These are phyloP conservation scores for Penicillium crystallinum DNA, from an alignment of 495 filamentous ascomycete genomes.

Conservation along the genomic window DNA sequence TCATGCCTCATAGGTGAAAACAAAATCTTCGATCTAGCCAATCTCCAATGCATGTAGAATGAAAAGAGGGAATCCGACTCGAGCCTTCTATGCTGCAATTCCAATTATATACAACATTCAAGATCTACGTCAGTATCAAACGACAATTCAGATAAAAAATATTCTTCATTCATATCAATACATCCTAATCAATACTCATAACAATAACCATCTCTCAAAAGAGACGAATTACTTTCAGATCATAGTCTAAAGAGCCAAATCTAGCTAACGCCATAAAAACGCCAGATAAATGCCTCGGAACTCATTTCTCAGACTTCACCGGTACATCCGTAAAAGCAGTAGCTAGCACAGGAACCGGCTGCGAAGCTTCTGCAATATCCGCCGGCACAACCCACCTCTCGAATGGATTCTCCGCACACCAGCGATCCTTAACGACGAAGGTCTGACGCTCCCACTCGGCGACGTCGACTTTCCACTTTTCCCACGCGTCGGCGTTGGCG, in stretches of 20 bases:
- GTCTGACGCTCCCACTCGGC: slow-evolving; percentile 68
- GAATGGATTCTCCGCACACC: slow-evolving; percentile 56
- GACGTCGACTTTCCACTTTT: slow-evolving; percentile 51
- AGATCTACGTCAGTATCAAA: too few species aligned
- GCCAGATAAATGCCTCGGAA: background rate
- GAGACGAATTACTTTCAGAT: background rate
- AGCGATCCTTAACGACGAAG: slow-evolving; percentile 53
- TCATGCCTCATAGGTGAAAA: slow-evolving; percentile 6
- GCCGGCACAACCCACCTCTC: slow-evolving; percentile 24
- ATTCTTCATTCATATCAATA: background rate
- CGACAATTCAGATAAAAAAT: background rate
- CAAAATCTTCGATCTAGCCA: too few species aligned
- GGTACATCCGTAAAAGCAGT: background rate
- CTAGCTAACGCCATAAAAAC: background rate
- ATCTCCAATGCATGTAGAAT: too few species aligned
- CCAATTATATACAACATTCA: too few species aligned
- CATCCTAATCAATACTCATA: slow-evolving; percentile 2
- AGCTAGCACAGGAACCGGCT: slow-evolving; percentile 2
- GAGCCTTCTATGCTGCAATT: too few species aligned
- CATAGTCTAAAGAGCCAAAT: background rate
- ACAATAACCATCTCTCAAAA: background rate
- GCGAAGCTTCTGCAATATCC: background rate
- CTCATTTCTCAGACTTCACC: slow-evolving; percentile 1
- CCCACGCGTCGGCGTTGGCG: slow-evolving; percentile 51
- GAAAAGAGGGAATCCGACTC: too few species aligned